Conservation (phyloP, 2,329 filamentous ascomycete genomes). For the Mollisia scopiformis region DNA sequence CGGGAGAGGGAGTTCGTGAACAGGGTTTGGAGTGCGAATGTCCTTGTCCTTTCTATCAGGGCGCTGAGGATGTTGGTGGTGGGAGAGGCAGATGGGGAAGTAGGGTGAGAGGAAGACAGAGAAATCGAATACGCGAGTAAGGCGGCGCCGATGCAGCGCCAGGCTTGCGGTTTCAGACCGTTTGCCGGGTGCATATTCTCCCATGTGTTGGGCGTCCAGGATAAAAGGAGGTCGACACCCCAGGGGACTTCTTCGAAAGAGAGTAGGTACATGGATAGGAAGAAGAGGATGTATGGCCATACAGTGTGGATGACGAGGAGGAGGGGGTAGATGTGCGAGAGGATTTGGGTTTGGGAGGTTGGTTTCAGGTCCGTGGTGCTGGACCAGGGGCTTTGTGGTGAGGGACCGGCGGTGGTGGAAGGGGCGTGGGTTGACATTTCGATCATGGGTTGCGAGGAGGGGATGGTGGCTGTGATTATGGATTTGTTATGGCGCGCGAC, state of each 20-base stretch:
- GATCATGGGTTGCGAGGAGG: too few relatives aligned
- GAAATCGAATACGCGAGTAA: conserved; percentile 5
- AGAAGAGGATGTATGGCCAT: conserved; percentile 5
- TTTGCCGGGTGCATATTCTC: background rate
- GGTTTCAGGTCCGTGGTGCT: background rate
- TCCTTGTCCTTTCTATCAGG: background rate
- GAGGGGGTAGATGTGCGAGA: too few relatives aligned
- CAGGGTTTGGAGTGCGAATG: background rate
- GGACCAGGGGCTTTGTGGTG: background rate
- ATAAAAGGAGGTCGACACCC: background rate
- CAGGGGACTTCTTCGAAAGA: conserved; percentile 6
- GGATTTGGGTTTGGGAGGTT: too few relatives aligned
- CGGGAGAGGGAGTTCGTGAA: conserved; percentile 9
- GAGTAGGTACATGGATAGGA: conserved; percentile 6
- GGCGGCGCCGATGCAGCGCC: conserved; percentile 5
- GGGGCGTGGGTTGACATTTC: background rate
- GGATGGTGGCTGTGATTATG: background rate
- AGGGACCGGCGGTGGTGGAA: background rate
- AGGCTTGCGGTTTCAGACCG: background rate
- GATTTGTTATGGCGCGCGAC: conserved; percentile 1
- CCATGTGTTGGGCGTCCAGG: background rate
- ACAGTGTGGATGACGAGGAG: too few relatives aligned
- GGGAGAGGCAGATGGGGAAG: background rate
- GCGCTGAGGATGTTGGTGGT: background rate
- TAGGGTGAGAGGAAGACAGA: background rate